phyloP scores from a whole-genome alignment of 1,139 yeast species.

The Pichia sp. region DNA sequence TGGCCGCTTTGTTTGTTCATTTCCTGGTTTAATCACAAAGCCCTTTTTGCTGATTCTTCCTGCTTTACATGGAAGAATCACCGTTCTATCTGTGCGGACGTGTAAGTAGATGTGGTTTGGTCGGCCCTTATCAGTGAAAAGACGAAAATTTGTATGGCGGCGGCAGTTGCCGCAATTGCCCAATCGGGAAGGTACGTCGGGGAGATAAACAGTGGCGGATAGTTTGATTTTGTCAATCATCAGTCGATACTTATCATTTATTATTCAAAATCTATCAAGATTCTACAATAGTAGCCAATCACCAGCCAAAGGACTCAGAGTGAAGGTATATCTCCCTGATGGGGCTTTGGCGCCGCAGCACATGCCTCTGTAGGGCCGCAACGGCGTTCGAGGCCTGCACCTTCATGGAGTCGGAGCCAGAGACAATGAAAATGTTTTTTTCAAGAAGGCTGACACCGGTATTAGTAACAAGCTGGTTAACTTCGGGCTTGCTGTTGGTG shows the following conservation, averaged over 20 bases:
- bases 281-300: not conserved
- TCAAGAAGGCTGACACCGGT: conserved; percentile 30
- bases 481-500: conserved; percentile 36
- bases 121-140: not conserved
- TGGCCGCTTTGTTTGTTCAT: not conserved
- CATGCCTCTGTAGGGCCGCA: conserved; percentile 37
- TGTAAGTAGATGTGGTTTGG: too few relatives aligned
- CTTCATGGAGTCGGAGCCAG: conserved; percentile 49
- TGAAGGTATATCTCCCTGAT: conserved; percentile 52
- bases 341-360: conserved; percentile 19
- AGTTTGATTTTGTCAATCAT: not conserved
- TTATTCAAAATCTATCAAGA: not conserved
- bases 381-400: conserved; percentile 41
- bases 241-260: too few relatives aligned
- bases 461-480: conserved; percentile 16
- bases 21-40: too few relatives aligned
- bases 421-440: conserved; percentile 46
- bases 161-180: not conserved
- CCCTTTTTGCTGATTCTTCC: not conserved
- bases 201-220: not conserved
- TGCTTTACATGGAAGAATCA: not conserved
- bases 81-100: too few relatives aligned
- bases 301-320: conserved; percentile 61
- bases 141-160: not conserved
- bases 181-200: not conserved